Evolutionary conservation across 2,329 filamentous ascomycete species (phyloP), one percentile per base, ranked within the genome.

Genomic region (Clathrospora elynae): DNA sequence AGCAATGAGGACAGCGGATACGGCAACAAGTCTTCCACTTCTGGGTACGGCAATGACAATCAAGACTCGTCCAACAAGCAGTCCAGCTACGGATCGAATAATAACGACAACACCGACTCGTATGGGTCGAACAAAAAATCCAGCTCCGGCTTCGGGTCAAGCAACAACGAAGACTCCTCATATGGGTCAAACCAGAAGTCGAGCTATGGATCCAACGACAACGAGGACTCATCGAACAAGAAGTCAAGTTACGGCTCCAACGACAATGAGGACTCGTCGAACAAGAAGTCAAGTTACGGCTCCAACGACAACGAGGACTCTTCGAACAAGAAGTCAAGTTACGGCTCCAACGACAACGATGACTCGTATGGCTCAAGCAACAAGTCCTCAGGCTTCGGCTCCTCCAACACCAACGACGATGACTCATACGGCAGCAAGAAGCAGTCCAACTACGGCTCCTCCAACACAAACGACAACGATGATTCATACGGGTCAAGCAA

Each of bases 41-140:
- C 42, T 1, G 36, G 42, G 3, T 47, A 47, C 29, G 39, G 44
- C 17, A 44, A 44, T 3, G 32, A 49, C 20, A 38, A 49, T 14
- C 24, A 52, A 7, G 44, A 43, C 23, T 42, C 33, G 6, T 46
- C 35, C 8, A 36, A 42, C 16, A 41, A 45, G 19, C 24, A 22
- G 9, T 34, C 23, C 10, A 37, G 49, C 20, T 49, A 46, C 16
- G 45, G 36, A 6, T 45, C 44, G 12, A 44, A 48, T 24, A 18
- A 35, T 16, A 22, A 25, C 22, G 33, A 36, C 1, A 35, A 37
- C n/a, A 32, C 19, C 24, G 25, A 44, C 19, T 42, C 42, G 4
- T 53, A 51, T 17, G 48, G 44, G 3, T 49, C 42, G 8, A 36
- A 22, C 35, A 51, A 49, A n/a, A 42, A 42, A 28, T 46, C 38